Percentiles rank a stretch among this genome's conserved stretches.
Evolutionary conservation across 2,329 filamentous ascomycete genomes (phyloP).

Genomic region (Apiospora pterosperma): DNA sequence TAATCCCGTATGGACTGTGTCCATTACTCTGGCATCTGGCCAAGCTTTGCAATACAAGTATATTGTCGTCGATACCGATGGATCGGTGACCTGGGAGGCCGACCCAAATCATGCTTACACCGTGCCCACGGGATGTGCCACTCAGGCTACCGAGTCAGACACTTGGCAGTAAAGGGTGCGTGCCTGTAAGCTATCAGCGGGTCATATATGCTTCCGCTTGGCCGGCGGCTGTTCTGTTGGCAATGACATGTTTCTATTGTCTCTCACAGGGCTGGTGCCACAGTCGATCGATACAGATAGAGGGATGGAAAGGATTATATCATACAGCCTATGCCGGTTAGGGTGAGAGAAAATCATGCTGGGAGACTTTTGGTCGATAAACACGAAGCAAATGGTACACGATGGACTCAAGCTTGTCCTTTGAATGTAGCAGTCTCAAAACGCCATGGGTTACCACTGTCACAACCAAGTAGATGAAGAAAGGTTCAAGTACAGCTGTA

Average conservation of each 20-base stretch:
- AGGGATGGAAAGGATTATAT: neutral
- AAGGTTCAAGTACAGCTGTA: no score
- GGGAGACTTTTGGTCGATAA: neutral
- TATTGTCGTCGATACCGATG: constrained; percentile 54
- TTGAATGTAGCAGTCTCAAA: neutral
- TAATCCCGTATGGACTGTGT: constrained; percentile 60
- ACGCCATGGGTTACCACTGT: no score
- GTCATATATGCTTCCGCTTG: neutral
- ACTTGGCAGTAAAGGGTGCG: constrained; percentile 30
- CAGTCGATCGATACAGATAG: neutral
- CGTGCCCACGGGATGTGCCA: constrained; percentile 27
- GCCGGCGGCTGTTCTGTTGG: neutral
- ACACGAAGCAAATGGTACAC: neutral
- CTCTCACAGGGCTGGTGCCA: neutral
- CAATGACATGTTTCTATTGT: neutral
- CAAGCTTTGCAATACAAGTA: constrained; percentile 65
- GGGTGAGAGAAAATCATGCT: neutral
- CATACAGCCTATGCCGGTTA: neutral
- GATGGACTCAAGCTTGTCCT: neutral
- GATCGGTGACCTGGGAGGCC: constrained; percentile 60
- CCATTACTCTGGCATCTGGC: constrained; percentile 53
- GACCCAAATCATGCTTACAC: constrained; percentile 49
- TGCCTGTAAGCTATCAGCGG: neutral
- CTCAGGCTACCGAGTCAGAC: constrained; percentile 24
- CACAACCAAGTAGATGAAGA: neutral